A percentile compares a stretch with the other conserved stretches of the same genome.
Conservation (phyloP, 1,139 yeast species). For the Suhomyces kunorum region DNA sequence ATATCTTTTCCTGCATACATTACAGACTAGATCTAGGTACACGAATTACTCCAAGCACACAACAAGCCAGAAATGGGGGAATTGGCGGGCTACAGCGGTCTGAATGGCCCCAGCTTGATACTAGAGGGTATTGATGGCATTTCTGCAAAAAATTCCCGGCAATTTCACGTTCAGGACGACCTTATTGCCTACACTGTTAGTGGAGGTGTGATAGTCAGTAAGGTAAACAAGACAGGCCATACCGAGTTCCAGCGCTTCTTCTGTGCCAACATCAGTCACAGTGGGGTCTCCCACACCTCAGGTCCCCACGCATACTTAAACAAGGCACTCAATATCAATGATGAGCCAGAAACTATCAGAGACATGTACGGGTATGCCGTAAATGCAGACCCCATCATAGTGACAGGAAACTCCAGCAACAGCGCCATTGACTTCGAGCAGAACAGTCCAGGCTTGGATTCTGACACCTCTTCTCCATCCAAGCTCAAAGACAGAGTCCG, state of each 20-base stretch:
- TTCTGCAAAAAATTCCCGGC: conserved; percentile 31
- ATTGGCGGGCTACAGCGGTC: conserved; percentile 1
- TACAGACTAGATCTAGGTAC: no score
- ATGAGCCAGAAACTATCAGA: conserved; percentile 13
- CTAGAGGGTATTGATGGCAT: conserved; percentile 32
- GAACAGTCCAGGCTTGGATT: neutral
- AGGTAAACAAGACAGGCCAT: conserved; percentile 22
- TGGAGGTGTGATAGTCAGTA: conserved; percentile 63
- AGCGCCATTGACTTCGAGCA: conserved; percentile 6
- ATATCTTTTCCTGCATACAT: conserved; percentile 5
- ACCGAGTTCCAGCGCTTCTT: conserved; percentile 46
- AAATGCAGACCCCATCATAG: conserved; percentile 28
- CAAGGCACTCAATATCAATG: conserved; percentile 20
- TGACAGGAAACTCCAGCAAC: conserved; percentile 18
- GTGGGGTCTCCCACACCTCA: neutral
- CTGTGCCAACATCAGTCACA: conserved; percentile 43
- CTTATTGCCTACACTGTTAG: conserved; percentile 63
- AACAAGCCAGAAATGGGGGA: conserved; percentile 4
- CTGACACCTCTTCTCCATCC: conserved; percentile 27
- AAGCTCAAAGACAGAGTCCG: conserved; percentile 50
- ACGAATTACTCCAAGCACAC: no score
- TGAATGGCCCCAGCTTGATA: conserved; percentile 13
- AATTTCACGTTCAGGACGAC: conserved; percentile 43
- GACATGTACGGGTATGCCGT: conserved; percentile 41
- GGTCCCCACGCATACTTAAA: conserved; percentile 36